Evolutionary conservation across 306 rosid species (phyloP).

Genomic region (Malus sieversii): DNA sequence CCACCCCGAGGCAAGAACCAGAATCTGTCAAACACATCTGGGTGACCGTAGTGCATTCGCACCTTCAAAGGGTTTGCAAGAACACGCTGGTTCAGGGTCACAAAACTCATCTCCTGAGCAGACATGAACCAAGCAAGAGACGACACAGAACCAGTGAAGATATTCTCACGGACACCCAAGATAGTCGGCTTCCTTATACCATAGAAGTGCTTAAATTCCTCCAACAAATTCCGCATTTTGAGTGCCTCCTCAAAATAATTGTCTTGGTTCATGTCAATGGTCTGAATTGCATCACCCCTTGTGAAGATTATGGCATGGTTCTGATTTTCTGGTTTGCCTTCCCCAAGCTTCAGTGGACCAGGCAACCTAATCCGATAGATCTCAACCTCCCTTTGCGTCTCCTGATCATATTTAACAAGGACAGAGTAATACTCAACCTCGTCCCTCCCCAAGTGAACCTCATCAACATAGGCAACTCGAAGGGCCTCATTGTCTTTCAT

Average conservation of each 20-base stretch:
- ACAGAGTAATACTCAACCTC: slow-evolving; percentile 80
- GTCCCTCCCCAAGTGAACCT: slow-evolving; percentile 55
- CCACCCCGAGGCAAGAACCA: slow-evolving; percentile 92
- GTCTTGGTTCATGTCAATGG: slow-evolving; percentile 98
- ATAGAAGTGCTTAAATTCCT: slow-evolving; percentile 53
- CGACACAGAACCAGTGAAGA: slow-evolving; percentile 94
- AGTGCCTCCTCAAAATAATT: slow-evolving; percentile 94
- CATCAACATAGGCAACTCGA: slow-evolving; percentile 89
- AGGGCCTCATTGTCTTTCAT: slow-evolving; percentile 91
- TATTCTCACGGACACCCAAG: slow-evolving; percentile 89
- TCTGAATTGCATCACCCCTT: slow-evolving; percentile 87
- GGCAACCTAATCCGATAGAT: slow-evolving; percentile 79
- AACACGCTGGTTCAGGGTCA: slow-evolving; percentile 91
- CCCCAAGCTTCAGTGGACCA: slow-evolving; percentile 88
- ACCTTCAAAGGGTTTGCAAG: slow-evolving; percentile 90
- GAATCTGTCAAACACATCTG: slow-evolving; percentile 89
- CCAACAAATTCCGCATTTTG: slow-evolving; percentile 86
- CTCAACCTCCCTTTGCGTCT: slow-evolving; percentile 64
- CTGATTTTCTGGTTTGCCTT: slow-evolving; percentile 96
- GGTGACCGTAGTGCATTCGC: slow-evolving; percentile 97
- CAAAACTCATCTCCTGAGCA: slow-evolving; percentile 86
- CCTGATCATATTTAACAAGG: slow-evolving; percentile 88
- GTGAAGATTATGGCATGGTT: slow-evolving; percentile 94
- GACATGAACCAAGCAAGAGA: slow-evolving; percentile 99
- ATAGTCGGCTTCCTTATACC: slow-evolving; percentile 84